Percentiles rank a stretch among this genome's conserved stretches.
Conservation (phyloP, 2,329 filamentous ascomycete species). For the Fusarium marasasianum region DNA sequence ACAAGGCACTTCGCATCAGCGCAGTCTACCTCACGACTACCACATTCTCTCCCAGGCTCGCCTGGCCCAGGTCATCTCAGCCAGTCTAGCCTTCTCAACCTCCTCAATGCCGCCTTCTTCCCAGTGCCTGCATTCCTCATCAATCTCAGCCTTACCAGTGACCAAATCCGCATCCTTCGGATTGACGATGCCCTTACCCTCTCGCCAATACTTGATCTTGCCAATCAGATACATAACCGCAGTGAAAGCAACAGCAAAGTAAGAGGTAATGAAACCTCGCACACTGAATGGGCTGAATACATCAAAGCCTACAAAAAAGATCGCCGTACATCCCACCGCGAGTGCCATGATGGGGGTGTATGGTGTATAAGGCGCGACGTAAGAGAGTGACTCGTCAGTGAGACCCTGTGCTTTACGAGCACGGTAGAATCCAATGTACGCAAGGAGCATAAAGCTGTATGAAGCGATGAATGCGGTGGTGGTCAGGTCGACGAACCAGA, state of each 20-base stretch:
- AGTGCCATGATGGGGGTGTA: slow-evolving; percentile 61
- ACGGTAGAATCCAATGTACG: slow-evolving; percentile 56
- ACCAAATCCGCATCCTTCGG: slow-evolving; percentile 30
- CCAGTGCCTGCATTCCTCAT: slow-evolving; percentile 59
- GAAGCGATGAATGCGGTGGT: slow-evolving; percentile 66
- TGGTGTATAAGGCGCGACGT: slow-evolving; percentile 56
- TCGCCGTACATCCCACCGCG: slow-evolving; percentile 55
- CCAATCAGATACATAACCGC: slow-evolving; percentile 46
- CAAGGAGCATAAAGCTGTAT: slow-evolving; percentile 55
- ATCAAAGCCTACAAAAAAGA: slow-evolving; percentile 67
- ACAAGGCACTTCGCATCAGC: accelerated
- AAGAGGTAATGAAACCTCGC: slow-evolving; percentile 60
- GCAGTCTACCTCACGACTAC: slow-evolving; percentile 25
- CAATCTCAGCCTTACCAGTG: slow-evolving; percentile 71
- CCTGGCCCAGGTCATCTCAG: slow-evolving; percentile 46
- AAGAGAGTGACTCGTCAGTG: slow-evolving; percentile 57
- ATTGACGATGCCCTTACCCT: neutral
- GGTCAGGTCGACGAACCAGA: slow-evolving; percentile 63
- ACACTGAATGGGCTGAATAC: slow-evolving; percentile 60
- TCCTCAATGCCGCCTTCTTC: slow-evolving; percentile 57
- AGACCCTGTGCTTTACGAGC: slow-evolving; percentile 60
- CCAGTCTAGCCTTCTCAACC: slow-evolving; percentile 51
- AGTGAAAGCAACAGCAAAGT: slow-evolving; percentile 66
- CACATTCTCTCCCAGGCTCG: slow-evolving; percentile 52
- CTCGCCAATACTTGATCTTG: slow-evolving; percentile 57